Conservation (phyloP, 805 yeast genomes). For the Pichia cabralensis region DNA sequence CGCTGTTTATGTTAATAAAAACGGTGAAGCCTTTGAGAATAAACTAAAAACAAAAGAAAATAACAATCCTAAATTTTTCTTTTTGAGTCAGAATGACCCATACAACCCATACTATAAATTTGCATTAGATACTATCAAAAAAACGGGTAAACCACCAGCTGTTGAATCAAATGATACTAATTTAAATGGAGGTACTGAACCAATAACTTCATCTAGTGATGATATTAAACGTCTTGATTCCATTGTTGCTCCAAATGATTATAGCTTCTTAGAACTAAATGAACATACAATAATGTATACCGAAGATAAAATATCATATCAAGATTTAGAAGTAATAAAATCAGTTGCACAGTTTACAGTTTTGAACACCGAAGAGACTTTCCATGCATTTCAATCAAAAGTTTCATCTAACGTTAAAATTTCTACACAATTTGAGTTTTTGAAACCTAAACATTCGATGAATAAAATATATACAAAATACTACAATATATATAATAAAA, state of each 20-base stretch:
- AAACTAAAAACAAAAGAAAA: slow-evolving; percentile 40
- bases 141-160: slow-evolving; percentile 16
- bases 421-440: slow-evolving; percentile 57
- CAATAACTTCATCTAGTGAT: neutral
- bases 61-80: slow-evolving; percentile 48
- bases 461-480: slow-evolving; percentile 39
- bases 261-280: slow-evolving; percentile 18
- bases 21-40: slow-evolving; percentile 58
- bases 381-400: slow-evolving; percentile 26
- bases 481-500: slow-evolving; percentile 44
- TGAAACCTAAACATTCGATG: slow-evolving; percentile 50
- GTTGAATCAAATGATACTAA: neutral
- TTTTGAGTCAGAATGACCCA: slow-evolving; percentile 45
- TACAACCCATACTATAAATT: slow-evolving; percentile 48
- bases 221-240: slow-evolving; percentile 1
- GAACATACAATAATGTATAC: slow-evolving; percentile 12
- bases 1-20: slow-evolving; percentile 55
- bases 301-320: slow-evolving; percentile 37
- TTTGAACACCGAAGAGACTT: slow-evolving; percentile 41
- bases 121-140: slow-evolving; percentile 29
- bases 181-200: neutral
- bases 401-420: slow-evolving; percentile 24
- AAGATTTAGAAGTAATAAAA: slow-evolving; percentile 63
- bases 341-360: slow-evolving; percentile 63
- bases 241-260: slow-evolving; percentile 11